Evolutionary conservation across 192 early-diverging fungal genomes (phyloP), one percentile per base, ranked within the genome.

Genomic region (Geranomyces variabilis): DNA sequence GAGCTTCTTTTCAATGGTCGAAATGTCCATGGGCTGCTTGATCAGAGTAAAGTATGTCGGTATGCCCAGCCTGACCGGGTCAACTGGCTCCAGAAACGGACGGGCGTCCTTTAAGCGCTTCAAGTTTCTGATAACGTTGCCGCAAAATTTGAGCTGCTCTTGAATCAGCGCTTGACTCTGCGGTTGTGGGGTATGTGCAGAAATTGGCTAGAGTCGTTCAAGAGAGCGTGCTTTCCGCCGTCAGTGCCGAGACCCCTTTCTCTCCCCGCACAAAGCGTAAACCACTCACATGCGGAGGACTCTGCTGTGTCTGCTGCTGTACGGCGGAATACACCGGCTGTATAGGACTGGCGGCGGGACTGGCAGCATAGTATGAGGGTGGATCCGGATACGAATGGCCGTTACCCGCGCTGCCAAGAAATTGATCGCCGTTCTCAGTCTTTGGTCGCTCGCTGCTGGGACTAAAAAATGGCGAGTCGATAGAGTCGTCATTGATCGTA

Each of bases 121-220:
- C 41, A 95, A 76, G 8, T 86, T 81, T 33, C 86, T 86, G 29
- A 96, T 76, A 68, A 94, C 89, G 17, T 90, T 87, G 13, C 73
- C 78, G 77, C 90, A 91, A 75, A 90, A 94, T 73, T 94, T 96
- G 60, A 91, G 78, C 77, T 97, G 94, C 48, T 94, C 92, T 49
- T 76, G 72, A 26, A 75, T 61, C 10, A 61, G 19, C 2, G 34
- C 36, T 41, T 41, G 36, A 41, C 36, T 29, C 5, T 61, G 28
- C 30, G 17, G 59, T 24, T 61, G 59, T n/a, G 59, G 24, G 19
- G n/a, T 28, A 41, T 29, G 5, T 29, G 17, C 28, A 21, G 19
- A 19, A 4, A 29, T 61, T n/a, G 59, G 7, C 59, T 34, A 26
- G 26, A n/a, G 4, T 2, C 24, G 4, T 29, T 26, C 21, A 19